phyloP scores from a whole-genome alignment of 176 grass and related monocot species.

The Hordeum marinum region DNA sequence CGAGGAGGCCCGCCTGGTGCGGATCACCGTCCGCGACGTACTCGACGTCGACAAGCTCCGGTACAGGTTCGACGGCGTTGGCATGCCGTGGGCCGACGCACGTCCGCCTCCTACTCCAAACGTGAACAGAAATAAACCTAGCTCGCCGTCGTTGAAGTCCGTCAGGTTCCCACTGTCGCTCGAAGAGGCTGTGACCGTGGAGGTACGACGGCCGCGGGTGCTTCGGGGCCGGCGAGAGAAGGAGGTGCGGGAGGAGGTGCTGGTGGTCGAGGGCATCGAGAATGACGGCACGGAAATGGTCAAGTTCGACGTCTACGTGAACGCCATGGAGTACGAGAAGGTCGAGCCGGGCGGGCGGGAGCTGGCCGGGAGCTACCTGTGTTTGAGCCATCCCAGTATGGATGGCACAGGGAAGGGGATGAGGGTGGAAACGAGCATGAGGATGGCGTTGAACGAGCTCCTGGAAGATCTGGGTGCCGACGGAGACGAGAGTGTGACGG shows the following conservation, averaged over 20 bases:
- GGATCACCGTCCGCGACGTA: conserved; percentile 22
- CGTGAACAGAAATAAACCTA: not conserved
- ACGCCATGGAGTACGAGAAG: conserved; percentile 26
- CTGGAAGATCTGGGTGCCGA: conserved; percentile 40
- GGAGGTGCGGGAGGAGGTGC: conserved; percentile 14
- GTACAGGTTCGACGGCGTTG: not conserved
- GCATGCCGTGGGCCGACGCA: conserved; percentile 4
- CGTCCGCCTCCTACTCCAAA: not conserved
- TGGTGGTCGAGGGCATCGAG: conserved; percentile 32
- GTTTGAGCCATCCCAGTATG: not conserved
- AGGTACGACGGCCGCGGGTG: not conserved
- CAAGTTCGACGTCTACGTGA: conserved; percentile 46
- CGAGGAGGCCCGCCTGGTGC: conserved; percentile 47
- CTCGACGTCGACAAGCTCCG: conserved; percentile 17
- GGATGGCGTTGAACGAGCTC: conserved; percentile 29
- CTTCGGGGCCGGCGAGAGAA: not conserved
- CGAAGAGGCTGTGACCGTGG: not conserved
- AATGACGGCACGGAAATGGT: not conserved
- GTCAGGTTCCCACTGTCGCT: conserved; percentile 11
- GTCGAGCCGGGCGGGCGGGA: conserved; percentile 29
- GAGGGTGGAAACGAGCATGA: conserved; percentile 28
- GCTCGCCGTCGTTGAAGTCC: not conserved
- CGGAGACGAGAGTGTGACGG: not conserved
- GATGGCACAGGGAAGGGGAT: not conserved
- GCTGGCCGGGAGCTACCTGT: conserved; percentile 45